phyloP scores from a whole-genome alignment of 2,329 filamentous ascomycete genomes.

The Aspergillus ustus region DNA sequence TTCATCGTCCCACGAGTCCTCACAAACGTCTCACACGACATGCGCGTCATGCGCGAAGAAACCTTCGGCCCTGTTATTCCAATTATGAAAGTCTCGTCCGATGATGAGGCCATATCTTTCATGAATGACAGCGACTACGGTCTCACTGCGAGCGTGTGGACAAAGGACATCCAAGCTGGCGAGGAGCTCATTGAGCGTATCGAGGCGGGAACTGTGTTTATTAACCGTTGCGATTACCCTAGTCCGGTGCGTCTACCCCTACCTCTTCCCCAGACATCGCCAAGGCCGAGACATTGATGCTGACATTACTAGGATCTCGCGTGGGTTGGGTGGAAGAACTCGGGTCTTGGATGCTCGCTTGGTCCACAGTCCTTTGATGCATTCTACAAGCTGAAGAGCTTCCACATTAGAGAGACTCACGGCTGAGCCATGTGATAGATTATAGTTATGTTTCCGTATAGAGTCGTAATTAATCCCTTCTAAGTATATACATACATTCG shows the following conservation, averaged over 20 bases:
- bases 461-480: slow-evolving; percentile 60
- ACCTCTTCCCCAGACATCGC: neutral
- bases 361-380: slow-evolving; percentile 88
- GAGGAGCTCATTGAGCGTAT: slow-evolving; percentile 76
- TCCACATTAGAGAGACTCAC: slow-evolving; percentile 66
- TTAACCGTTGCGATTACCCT: slow-evolving; percentile 89
- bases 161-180: slow-evolving; percentile 76
- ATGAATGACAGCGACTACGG: slow-evolving; percentile 96
- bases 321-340: slow-evolving; percentile 95
- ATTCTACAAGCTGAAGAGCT: slow-evolving; percentile 93
- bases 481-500: slow-evolving; percentile 33
- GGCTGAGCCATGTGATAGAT: slow-evolving; percentile 5
- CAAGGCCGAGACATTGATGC: neutral
- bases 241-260: slow-evolving; percentile 70
- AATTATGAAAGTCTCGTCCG: slow-evolving; percentile 79
- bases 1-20: slow-evolving; percentile 83
- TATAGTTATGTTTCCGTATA: neutral
- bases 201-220: slow-evolving; percentile 90
- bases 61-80: slow-evolving; percentile 91
- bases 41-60: slow-evolving; percentile 88
- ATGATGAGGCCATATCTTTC: slow-evolving; percentile 75
- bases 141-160: slow-evolving; percentile 91
- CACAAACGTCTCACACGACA: slow-evolving; percentile 75
- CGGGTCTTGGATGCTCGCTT: slow-evolving; percentile 83
- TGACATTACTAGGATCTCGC: slow-evolving; percentile 69